Percentiles rank a stretch among this genome's conserved stretches.
Conservation (phyloP, 495 filamentous ascomycete genomes). For the Penicillium paxilli region DNA sequence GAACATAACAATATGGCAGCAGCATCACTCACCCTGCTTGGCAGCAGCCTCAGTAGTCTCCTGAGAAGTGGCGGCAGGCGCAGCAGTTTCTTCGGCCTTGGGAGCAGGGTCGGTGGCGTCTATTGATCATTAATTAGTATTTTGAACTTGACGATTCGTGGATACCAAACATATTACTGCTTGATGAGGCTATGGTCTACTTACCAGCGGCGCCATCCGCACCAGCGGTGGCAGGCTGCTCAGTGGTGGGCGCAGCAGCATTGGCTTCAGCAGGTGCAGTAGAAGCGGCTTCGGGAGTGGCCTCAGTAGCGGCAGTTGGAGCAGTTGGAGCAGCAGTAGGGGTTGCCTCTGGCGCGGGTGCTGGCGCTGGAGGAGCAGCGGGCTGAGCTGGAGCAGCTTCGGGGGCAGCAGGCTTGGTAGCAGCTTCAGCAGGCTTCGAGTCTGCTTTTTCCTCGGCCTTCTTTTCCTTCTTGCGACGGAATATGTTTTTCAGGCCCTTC, state of each 20-base stretch:
- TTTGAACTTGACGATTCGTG: no score
- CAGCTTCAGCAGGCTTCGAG: conserved; percentile 10
- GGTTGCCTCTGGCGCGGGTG: conserved; percentile 1
- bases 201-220: neutral
- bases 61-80: neutral
- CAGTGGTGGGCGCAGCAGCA: neutral
- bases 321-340: neutral
- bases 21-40: conserved; percentile 20
- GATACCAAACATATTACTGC: no score
- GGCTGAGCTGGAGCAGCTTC: conserved; percentile 1
- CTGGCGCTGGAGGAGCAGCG: neutral
- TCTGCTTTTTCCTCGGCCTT: conserved; percentile 5
- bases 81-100: conserved; percentile 8
- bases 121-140: neutral
- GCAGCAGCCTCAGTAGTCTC: conserved; percentile 5
- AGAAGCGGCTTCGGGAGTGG: conserved; percentile 4
- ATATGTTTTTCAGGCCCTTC: conserved; percentile 29
- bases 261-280: neutral
- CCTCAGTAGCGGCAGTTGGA: neutral
- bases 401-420: conserved; percentile 2
- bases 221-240: conserved; percentile 10
- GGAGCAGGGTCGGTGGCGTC: conserved; percentile 1
- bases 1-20: neutral
- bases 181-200: neutral
- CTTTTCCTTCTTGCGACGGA: conserved; percentile 27